Percentiles rank a stretch among this genome's conserved stretches.
These are phyloP conservation scores for Suillus occidentalis DNA, from an alignment of 768 basidiomycete genomes.

Conservation along the genomic window DNA sequence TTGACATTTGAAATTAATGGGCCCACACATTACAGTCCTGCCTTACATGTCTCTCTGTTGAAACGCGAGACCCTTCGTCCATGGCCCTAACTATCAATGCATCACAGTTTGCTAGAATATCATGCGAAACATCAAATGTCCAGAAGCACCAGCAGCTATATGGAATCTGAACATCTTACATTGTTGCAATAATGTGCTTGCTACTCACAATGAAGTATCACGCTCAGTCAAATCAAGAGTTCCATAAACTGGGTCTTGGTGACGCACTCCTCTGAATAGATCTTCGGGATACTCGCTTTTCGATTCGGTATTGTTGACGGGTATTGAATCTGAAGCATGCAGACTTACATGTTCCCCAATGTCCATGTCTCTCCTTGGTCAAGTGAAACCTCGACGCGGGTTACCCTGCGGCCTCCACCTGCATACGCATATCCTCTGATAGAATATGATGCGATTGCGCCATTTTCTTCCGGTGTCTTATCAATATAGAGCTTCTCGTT, in stretches of 20 bases:
- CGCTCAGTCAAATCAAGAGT: constrained; percentile 45
- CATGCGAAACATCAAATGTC: constrained; percentile 39
- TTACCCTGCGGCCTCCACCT: constrained; percentile 59
- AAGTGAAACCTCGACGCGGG: constrained; percentile 57
- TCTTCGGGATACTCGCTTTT: constrained; percentile 50
- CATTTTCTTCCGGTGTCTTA: constrained; percentile 8
- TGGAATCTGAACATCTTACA: not conserved
- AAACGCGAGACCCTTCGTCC: constrained; percentile 52
- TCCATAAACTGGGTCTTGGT: constrained; percentile 46
- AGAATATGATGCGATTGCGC: constrained; percentile 32
- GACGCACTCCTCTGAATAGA: constrained; percentile 39
- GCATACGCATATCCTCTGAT: constrained; percentile 61
- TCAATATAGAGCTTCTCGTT: constrained; percentile 39
- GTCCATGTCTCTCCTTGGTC: constrained; percentile 54
- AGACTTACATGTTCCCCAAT: constrained; percentile 39
- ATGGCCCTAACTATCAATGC: constrained; percentile 51
- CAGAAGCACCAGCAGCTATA: constrained; percentile 61
- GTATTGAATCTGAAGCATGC: not conserved
- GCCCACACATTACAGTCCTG: not conserved
- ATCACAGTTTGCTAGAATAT: constrained; percentile 33
- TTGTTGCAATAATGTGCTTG: not conserved
- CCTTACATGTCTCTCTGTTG: constrained; percentile 55
- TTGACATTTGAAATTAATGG: constrained; percentile 10
- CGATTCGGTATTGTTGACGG: not conserved
- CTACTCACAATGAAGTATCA: constrained; percentile 47